A percentile compares a stretch with the other conserved stretches of the same genome.
Conservation (phyloP, 2,329 filamentous ascomycete genomes). For the Gremmenia infestans region DNA sequence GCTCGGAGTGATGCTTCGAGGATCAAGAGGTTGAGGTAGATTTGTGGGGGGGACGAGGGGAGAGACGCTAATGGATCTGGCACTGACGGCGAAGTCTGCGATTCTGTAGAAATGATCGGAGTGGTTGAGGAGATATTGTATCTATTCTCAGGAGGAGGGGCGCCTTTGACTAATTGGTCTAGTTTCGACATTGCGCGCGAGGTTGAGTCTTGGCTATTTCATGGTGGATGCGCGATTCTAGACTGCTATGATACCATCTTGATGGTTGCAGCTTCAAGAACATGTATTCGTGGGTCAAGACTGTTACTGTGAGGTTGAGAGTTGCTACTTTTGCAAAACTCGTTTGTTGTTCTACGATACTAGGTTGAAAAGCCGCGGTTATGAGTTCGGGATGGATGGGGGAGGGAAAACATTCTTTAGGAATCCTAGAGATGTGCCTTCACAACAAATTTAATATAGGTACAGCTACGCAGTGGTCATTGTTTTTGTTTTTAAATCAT, state of each 20-base stretch:
- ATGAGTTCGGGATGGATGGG: no score
- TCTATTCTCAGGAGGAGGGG: constrained; percentile 57
- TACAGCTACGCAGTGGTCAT: no score
- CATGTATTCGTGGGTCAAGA: not conserved
- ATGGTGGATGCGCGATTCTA: constrained; percentile 4
- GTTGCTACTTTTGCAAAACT: no score
- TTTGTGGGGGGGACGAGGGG: constrained; percentile 42
- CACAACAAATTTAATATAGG: no score
- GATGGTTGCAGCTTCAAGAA: not conserved
- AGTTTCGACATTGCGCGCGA: constrained; percentile 29
- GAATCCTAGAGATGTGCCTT: no score
- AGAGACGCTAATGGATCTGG: constrained; percentile 31
- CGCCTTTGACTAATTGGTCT: constrained; percentile 90
- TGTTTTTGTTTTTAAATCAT: no score
- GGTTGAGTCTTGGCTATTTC: constrained; percentile 13
- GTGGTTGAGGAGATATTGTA: constrained; percentile 32
- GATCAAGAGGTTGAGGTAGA: constrained; percentile 96
- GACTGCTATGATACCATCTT: not conserved
- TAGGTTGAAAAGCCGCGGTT: not conserved
- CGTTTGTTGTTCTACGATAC: no score
- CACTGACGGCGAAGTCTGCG: constrained; percentile 30
- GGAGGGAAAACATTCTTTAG: no score
- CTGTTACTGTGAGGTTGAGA: no score
- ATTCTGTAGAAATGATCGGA: constrained; percentile 32
- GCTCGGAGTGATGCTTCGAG: constrained; percentile 90